phyloP scores from a whole-genome alignment of 257 asterid species.

The Nicotiana undulata region DNA sequence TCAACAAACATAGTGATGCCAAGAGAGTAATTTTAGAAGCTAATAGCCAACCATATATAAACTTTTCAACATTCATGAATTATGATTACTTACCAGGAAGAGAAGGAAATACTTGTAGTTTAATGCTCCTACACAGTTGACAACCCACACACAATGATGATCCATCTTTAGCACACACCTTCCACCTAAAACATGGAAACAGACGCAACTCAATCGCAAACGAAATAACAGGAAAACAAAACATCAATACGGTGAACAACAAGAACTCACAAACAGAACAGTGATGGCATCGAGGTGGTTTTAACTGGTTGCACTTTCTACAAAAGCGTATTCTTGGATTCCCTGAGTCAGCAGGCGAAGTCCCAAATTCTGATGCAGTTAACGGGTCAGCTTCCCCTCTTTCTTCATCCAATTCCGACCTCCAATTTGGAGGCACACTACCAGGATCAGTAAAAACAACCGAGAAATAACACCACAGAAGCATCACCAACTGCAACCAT shows the following conservation, averaged over 20 bases:
- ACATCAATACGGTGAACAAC: neutral
- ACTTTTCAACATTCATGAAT: neutral
- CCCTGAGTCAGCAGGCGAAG: constrained; percentile 35
- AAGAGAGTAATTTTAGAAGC: neutral
- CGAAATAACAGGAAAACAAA: neutral
- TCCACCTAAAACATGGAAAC: constrained; percentile 59
- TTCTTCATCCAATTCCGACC: constrained; percentile 84
- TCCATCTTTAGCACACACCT: constrained; percentile 97
- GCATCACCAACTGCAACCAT: constrained; percentile 76
- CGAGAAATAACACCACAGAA: constrained; percentile 94
- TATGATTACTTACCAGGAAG: constrained; percentile 61
- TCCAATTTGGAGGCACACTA: constrained; percentile 85
- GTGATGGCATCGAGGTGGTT: constrained; percentile 99
- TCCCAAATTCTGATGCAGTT: constrained; percentile 49
- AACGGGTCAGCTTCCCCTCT: constrained; percentile 71
- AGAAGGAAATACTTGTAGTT: constrained; percentile 96
- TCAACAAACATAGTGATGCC: no score
- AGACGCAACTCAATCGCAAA: constrained; percentile 9
- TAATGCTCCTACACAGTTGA: constrained; percentile 95
- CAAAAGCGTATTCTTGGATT: constrained; percentile 63
- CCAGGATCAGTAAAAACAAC: constrained; percentile 98
- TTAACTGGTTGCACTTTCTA: constrained; percentile 91
- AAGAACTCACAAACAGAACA: constrained; percentile 97
- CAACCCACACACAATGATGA: constrained; percentile 99
- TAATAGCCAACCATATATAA: neutral